Percentiles rank a stretch among this genome's conserved stretches.
These are phyloP conservation scores for Phaeodactylum tricornutum DNA, from an alignment of 108 stramenopile species.

Conservation along the genomic window DNA sequence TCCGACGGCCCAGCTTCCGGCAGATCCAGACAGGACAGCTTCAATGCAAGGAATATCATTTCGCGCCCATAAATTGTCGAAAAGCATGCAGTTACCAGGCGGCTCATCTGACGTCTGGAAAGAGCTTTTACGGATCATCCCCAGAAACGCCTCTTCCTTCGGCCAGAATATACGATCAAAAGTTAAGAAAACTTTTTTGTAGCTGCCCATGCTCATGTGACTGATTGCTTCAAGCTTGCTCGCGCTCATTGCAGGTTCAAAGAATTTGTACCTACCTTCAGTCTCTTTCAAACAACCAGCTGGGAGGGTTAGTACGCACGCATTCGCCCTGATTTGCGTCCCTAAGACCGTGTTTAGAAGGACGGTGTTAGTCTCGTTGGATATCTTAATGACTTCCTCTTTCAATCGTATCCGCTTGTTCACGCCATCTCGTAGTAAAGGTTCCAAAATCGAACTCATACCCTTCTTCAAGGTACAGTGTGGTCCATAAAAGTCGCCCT, in stretches of 20 bases:
- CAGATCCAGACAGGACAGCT: conserved; percentile 26
- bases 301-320: conserved; percentile 38
- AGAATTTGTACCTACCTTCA: conserved; percentile 4
- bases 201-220: conserved; percentile 22
- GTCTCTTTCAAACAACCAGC: conserved; percentile 29
- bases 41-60: conserved; percentile 40
- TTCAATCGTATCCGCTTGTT: conserved; percentile 4
- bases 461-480: conserved; percentile 40
- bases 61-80: conserved; percentile 41
- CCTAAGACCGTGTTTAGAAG: conserved; percentile 22
- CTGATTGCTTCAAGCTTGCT: conserved; percentile 35
- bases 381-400: conserved; percentile 8
- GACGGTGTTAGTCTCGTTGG: conserved; percentile 4
- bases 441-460: conserved; percentile 30
- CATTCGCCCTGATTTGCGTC: conserved; percentile 17
- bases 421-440: conserved; percentile 8
- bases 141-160: conserved; percentile 25
- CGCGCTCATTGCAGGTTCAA: conserved; percentile 18
- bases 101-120: not conserved
- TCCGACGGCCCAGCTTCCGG: conserved; percentile 27
- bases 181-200: conserved; percentile 53
- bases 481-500: conserved; percentile 43
- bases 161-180: conserved; percentile 57
- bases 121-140: conserved; percentile 21
- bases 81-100: conserved; percentile 22